These are phyloP conservation scores for Macrolepiota fuliginosa DNA, from an alignment of 768 basidiomycete genomes.

Conservation along the genomic window DNA sequence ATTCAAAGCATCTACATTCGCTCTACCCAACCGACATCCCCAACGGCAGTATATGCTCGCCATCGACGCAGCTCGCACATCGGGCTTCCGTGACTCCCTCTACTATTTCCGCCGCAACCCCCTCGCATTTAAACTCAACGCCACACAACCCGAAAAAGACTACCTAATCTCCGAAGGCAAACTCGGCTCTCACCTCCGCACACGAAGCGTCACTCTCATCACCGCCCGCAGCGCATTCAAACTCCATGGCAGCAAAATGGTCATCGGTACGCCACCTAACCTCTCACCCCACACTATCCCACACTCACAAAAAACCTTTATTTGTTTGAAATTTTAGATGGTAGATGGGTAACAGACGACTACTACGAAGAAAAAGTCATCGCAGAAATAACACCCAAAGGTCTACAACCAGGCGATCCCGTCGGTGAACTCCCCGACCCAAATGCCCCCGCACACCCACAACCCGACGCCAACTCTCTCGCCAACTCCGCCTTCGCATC, in stretches of 20 bases:
- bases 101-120: conserved; percentile 95
- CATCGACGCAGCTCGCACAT: conserved; percentile 95
- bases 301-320: background rate
- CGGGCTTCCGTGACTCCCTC: conserved; percentile 95
- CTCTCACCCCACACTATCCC: background rate
- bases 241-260: conserved; percentile 88
- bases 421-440: conserved; percentile 85
- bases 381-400: conserved; percentile 75
- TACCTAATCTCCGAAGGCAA: conserved; percentile 86
- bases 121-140: conserved; percentile 87
- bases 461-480: conserved; percentile 39
- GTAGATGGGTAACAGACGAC: conserved; percentile 91
- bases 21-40: conserved; percentile 82
- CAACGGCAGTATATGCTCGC: conserved; percentile 90
- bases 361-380: conserved; percentile 89
- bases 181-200: conserved; percentile 84
- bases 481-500: conserved; percentile 32
- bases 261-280: conserved; percentile 59
- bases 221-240: conserved; percentile 93
- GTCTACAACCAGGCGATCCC: conserved; percentile 76
- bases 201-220: conserved; percentile 90
- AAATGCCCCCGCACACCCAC: conserved; percentile 45
- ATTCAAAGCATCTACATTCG: conserved; percentile 89
- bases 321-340: conserved; percentile 49
- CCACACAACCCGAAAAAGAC: conserved; percentile 89